Conservation (phyloP, 2,329 filamentous ascomycete genomes). For the Verticillium albo-atrum region DNA sequence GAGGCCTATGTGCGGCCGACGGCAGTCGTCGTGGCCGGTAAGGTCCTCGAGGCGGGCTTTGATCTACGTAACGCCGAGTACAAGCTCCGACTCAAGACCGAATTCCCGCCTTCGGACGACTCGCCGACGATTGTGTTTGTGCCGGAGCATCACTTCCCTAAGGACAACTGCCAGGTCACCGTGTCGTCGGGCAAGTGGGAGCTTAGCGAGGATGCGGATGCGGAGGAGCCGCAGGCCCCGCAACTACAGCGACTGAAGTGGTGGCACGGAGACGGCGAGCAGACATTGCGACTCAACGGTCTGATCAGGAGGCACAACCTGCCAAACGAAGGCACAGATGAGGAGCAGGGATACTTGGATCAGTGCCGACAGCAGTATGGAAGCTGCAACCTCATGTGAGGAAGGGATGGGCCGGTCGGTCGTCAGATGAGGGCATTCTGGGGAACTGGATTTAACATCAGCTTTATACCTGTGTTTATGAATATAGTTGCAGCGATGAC, state of each 20-base stretch:
- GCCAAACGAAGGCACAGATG: conserved; percentile 49
- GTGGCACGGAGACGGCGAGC: conserved; percentile 89
- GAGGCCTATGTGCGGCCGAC: conserved; percentile 90
- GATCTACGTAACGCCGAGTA: conserved; percentile 78
- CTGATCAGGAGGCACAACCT: conserved; percentile 60
- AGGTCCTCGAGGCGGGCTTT: conserved; percentile 69
- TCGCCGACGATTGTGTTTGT: conserved; percentile 78
- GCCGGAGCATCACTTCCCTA: conserved; percentile 89
- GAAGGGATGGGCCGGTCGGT: neutral
- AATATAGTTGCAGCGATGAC: neutral
- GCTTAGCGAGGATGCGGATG: conserved; percentile 66
- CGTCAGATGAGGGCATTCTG: neutral
- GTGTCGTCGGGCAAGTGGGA: conserved; percentile 88
- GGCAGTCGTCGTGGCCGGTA: conserved; percentile 70
- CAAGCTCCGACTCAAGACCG: conserved; percentile 61
- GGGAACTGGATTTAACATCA: neutral
- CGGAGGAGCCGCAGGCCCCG: conserved; percentile 44
- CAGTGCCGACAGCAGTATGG: conserved; percentile 51
- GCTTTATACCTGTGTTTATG: neutral
- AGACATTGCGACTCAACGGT: conserved; percentile 73
- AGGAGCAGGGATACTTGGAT: conserved; percentile 77
- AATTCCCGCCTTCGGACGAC: conserved; percentile 49
- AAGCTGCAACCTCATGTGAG: conserved; percentile 50
- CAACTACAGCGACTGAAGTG: conserved; percentile 75
- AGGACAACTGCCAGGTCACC: conserved; percentile 64